Base-by-base conservation (phyloP, 768 basidiomycete species). In the Panaeolus cyanescens region DNA sequence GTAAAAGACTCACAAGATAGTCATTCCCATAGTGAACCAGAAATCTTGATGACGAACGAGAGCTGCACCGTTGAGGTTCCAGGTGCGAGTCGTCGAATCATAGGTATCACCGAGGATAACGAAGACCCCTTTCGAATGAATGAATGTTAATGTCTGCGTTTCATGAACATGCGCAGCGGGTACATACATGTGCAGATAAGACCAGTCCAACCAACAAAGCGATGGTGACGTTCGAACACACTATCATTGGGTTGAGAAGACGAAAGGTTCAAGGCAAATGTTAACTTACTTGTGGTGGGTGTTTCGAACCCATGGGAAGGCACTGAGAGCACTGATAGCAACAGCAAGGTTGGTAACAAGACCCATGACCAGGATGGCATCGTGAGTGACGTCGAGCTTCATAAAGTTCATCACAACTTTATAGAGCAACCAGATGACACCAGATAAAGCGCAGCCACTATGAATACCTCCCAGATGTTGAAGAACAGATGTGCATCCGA, bases 381-480 rank as follows among this genome's bases (percentile, higher is more conserved):
- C 79, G 66, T 84, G 82, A 61, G 83, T 85, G 32, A 79, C 63
- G 57, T 80, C 70, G 60, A 79, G 80, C 55, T 79, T 68, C 34
- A 74, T 77, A 74, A 83, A 88, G 54, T 84, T 85, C 59, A 80
- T 79, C 60, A 85, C 78, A 55, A 91, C 76, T 71, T 85, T 87
- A 65, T 83, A 82, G 53, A 90, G 70, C 50, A 92, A 77, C 91
- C 91, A 92, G 2, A 83, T 76, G 31, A 88, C 81, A 61, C 87
- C 89, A 19, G 90, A 89, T 31, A 85, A 68, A 0, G 89, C 89
- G 67, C 90, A 92, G 20, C 89, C 90, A 54, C 85, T 86, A 68
- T 93, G 91, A 65, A 92, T 90, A 17, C 91, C 91, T 13, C 91
- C 91, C 31, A 93, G 83, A 73, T 93, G 91, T 83, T 87, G 71